phyloP scores from a whole-genome alignment of 148 eudicot genomes.

The Nepenthes mirabilis region DNA sequence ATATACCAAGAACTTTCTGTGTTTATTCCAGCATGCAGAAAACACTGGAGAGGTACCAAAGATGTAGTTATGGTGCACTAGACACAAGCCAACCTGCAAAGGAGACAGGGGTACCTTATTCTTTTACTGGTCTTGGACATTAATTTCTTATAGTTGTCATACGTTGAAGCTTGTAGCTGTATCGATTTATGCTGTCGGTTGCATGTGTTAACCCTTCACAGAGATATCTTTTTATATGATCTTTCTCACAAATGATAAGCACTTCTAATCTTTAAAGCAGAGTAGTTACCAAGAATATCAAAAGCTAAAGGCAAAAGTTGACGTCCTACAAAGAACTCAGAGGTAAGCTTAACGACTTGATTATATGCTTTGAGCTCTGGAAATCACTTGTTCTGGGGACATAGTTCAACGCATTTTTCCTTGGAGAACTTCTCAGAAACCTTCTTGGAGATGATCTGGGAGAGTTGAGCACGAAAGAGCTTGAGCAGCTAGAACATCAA shows the following conservation, averaged over 20 bases:
- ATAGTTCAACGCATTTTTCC: too few relatives aligned
- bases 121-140: background rate
- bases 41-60: slow-evolving; percentile 65
- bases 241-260: too few relatives aligned
- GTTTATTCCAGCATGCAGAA: slow-evolving; percentile 38
- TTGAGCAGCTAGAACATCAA: slow-evolving; percentile 69
- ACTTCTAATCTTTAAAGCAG: slow-evolving; percentile 14
- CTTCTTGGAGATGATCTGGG: slow-evolving; percentile 66
- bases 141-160: too few relatives aligned
- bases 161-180: too few relatives aligned
- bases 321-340: slow-evolving; percentile 57
- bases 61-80: slow-evolving; percentile 51
- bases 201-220: too few relatives aligned
- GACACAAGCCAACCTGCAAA: slow-evolving; percentile 33
- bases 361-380: background rate
- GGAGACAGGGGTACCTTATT: slow-evolving; percentile 36
- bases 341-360: slow-evolving; percentile 25
- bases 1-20: too few relatives aligned
- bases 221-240: too few relatives aligned
- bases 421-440: slow-evolving; percentile 24
- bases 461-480: slow-evolving; percentile 42
- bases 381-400: background rate
- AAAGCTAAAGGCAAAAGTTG: slow-evolving; percentile 62
- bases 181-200: too few relatives aligned
- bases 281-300: slow-evolving; percentile 55